phyloP scores from a whole-genome alignment of 768 basidiomycete genomes.

The Asterophora parasitica region DNA sequence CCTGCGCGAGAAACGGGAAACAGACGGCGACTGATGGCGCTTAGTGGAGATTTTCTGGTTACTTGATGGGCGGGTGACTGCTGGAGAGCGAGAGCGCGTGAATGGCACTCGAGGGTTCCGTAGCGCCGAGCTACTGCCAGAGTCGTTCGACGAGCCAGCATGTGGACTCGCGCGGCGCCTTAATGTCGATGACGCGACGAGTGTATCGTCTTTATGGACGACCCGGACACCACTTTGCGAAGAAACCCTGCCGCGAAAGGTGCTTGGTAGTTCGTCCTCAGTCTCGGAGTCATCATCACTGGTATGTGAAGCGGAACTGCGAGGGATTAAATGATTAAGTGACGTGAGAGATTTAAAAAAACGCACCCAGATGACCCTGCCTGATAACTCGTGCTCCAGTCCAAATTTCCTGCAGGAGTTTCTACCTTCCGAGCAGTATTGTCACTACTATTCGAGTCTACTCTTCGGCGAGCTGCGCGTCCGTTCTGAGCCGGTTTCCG shows the following conservation, averaged over 20 bases:
- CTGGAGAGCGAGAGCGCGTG: conserved; percentile 72
- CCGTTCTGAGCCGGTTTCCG: conserved; percentile 33
- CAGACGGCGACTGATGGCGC: conserved; percentile 35
- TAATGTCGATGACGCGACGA: conserved; percentile 23
- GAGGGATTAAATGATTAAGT: not conserved
- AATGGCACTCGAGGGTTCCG: conserved; percentile 43
- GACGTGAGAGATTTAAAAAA: not conserved
- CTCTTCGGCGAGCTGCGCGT: conserved; percentile 31
- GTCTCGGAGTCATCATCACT: conserved; percentile 57
- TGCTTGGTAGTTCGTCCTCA: conserved; percentile 39
- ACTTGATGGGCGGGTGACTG: conserved; percentile 28
- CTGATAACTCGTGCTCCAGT: conserved; percentile 85
- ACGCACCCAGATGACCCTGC: conserved; percentile 77
- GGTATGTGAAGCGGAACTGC: conserved; percentile 45
- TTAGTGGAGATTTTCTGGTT: conserved; percentile 29
- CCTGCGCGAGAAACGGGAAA: conserved; percentile 39
- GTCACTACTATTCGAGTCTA: conserved; percentile 25
- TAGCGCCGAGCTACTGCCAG: conserved; percentile 27
- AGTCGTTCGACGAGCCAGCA: conserved; percentile 36
- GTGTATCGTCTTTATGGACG: conserved; percentile 20
- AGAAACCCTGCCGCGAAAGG: conserved; percentile 39
- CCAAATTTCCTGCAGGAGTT: conserved; percentile 34
- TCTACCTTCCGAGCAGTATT: conserved; percentile 17
- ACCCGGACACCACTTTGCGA: conserved; percentile 25
- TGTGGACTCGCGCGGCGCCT: conserved; percentile 27